Evolutionary conservation across 116 monocot species (phyloP), one percentile per base, ranked within the genome.

Genomic region (Posidonia oceanica): DNA sequence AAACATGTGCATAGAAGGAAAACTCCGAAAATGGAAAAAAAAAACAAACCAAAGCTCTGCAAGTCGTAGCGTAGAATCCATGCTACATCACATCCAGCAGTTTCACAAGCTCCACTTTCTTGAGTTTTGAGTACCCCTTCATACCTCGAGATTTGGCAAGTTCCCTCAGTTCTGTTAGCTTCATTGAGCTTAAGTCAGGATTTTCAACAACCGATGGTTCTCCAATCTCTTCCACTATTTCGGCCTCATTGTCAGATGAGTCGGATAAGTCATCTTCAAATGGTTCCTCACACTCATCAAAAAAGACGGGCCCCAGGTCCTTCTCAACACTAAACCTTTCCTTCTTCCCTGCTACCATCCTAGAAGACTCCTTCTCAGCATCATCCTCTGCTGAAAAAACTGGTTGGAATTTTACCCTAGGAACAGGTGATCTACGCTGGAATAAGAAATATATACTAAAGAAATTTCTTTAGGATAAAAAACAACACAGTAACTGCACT

Each of bases 141-240:
- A 83, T 57, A n/a, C 89, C 86, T 72, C 76, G 80, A 69, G 89
- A 87, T 57, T 92, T 97, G 4, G 92, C 97, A 72, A 97, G 52
- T 5, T 71, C 89, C 53, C 85, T 81, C 64, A 97, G 67, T 71
- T 97, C 92, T 21, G 75, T n/a, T 8, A 92, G 76, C 71, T 92
- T 97, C 82, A 92, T 66, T 41, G 82, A 76, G 64, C 74, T 68
- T 66, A 97, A 67, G 69, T 87, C 82, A 40, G 62, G 29, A 75
- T 40, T 68, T 53, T 77, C 81, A 21, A 39, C 51, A 41, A 61
- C 48, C 36, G 73, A 66, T 63, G 68, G 37, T 58, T 75, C 78
- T 48, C 17, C 60, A 48, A 36, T 42, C 14, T 64, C 83, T 23
- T 69, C 74, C 4, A 70, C 59, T 0, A 61, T 39, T 42, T 80